These are phyloP conservation scores for Alternaria arborescens DNA, from an alignment of 2,329 filamentous ascomycete genomes.

Conservation along the genomic window DNA sequence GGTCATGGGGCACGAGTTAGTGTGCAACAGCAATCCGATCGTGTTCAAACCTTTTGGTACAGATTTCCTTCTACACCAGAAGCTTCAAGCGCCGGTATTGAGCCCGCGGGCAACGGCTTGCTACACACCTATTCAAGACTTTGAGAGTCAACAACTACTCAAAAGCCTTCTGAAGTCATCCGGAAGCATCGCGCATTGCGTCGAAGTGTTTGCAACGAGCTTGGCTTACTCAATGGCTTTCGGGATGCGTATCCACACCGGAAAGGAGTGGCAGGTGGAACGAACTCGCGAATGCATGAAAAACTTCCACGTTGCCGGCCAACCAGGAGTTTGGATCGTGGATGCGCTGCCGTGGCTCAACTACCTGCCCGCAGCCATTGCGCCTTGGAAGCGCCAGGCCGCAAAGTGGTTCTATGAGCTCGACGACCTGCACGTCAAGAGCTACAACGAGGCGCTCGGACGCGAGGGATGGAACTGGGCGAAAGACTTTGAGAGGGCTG, in stretches of 20 bases:
- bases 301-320: slow-evolving; percentile 28
- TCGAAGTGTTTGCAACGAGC: slow-evolving; percentile 51
- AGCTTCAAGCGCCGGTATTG: slow-evolving; percentile 49
- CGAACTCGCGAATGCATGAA: slow-evolving; percentile 20
- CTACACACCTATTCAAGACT: slow-evolving; percentile 53
- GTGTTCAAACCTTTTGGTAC: slow-evolving; percentile 51
- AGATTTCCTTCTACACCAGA: slow-evolving; percentile 50
- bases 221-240: slow-evolving; percentile 52
- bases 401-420: slow-evolving; percentile 23
- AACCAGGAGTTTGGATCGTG: slow-evolving; percentile 51
- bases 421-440: slow-evolving; percentile 23
- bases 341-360: slow-evolving; percentile 57
- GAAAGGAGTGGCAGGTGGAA: slow-evolving; percentile 28
- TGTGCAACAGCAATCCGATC: slow-evolving; percentile 52
- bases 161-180: slow-evolving; percentile 48
- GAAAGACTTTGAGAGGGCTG: slow-evolving; percentile 12
- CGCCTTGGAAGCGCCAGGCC: slow-evolving; percentile 40
- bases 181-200: slow-evolving; percentile 29
- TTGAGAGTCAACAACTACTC: slow-evolving; percentile 56
- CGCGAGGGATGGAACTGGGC: slow-evolving; percentile 32
- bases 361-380: slow-evolving; percentile 48
- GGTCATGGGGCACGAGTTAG: slow-evolving; percentile 59
- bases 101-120: slow-evolving; percentile 35
- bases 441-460: slow-evolving; percentile 21
- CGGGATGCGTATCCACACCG: slow-evolving; percentile 45